These are phyloP conservation scores for Leccinum incarnatum DNA, from an alignment of 768 basidiomycete genomes.

Conservation along the genomic window DNA sequence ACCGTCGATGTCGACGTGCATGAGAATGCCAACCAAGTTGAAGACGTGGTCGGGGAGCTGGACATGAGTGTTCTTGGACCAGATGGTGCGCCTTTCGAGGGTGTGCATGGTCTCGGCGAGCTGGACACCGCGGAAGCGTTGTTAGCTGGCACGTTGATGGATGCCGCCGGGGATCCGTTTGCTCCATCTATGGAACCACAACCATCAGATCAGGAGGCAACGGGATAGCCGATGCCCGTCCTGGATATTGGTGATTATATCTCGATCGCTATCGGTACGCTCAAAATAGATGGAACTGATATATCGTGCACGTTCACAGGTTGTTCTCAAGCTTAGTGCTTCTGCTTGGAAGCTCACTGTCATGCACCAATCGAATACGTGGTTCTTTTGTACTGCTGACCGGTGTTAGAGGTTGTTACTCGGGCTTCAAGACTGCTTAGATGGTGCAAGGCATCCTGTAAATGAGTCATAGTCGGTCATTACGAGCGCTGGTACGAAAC, in stretches of 20 bases:
- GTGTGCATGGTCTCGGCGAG: slow-evolving; percentile 52
- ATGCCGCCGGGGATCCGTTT: slow-evolving; percentile 61
- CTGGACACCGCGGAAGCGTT: slow-evolving; percentile 51
- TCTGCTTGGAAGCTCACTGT: not conserved
- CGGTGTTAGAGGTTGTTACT: not conserved
- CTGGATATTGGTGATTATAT: slow-evolving; percentile 6
- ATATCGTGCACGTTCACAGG: not conserved
- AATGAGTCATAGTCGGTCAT: not conserved
- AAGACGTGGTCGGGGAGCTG: slow-evolving; percentile 45
- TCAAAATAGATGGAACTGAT: slow-evolving; percentile 4
- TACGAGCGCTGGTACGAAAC: slow-evolving; percentile 1
- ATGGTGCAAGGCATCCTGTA: not conserved
- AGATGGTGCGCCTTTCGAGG: slow-evolving; percentile 59
- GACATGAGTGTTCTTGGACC: slow-evolving; percentile 66
- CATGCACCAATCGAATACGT: not conserved
- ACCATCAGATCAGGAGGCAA: slow-evolving; percentile 11
- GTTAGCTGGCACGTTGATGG: slow-evolving; percentile 61
- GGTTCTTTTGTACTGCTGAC: not conserved
- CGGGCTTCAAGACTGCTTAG: not conserved
- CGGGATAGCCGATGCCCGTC: slow-evolving; percentile 6
- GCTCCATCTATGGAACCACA: slow-evolving; percentile 26
- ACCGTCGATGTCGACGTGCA: slow-evolving; percentile 41
- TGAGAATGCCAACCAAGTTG: slow-evolving; percentile 20
- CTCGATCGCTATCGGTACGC: not conserved
- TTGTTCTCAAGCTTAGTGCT: not conserved